phyloP scores from a whole-genome alignment of 495 filamentous ascomycete genomes.

The Viridothelium virens region DNA sequence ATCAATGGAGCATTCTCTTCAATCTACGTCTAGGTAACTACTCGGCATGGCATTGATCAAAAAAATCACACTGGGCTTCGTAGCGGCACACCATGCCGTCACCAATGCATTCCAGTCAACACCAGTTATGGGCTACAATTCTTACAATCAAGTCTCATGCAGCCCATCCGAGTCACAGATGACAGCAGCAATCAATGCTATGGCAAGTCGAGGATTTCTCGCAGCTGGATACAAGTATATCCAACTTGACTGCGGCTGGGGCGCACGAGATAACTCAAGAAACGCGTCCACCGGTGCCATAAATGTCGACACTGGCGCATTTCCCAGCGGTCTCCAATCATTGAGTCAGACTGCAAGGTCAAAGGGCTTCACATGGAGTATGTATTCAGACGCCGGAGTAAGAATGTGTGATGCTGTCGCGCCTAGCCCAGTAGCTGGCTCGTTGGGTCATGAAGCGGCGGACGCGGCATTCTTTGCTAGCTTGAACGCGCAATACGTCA shows the following conservation, averaged over 20 bases:
- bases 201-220: not conserved
- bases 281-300: slow-evolving; percentile 1
- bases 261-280: not conserved
- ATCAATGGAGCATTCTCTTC: no score
- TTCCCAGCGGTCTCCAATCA: slow-evolving; percentile 11
- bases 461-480: slow-evolving; percentile 10
- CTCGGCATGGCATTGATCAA: not conserved
- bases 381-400: slow-evolving; percentile 12
- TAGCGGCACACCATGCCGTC: not conserved
- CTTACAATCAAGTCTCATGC: slow-evolving; percentile 11
- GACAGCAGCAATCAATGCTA: not conserved
- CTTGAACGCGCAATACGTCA: slow-evolving; percentile 7
- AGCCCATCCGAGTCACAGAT: not conserved
- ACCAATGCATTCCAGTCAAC: not conserved
- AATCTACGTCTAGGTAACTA: no score
- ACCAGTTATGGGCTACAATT: slow-evolving; percentile 10
- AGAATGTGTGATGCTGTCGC: slow-evolving; percentile 4
- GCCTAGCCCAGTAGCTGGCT: not conserved
- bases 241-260: slow-evolving; percentile 15
- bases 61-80: not conserved
- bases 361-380: slow-evolving; percentile 3
- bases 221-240: slow-evolving; percentile 11
- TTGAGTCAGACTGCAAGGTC: not conserved
- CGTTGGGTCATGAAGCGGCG: slow-evolving; percentile 2
- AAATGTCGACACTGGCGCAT: not conserved